phyloP scores from a whole-genome alignment of 768 basidiomycete genomes.

The Leccinum boreale region DNA sequence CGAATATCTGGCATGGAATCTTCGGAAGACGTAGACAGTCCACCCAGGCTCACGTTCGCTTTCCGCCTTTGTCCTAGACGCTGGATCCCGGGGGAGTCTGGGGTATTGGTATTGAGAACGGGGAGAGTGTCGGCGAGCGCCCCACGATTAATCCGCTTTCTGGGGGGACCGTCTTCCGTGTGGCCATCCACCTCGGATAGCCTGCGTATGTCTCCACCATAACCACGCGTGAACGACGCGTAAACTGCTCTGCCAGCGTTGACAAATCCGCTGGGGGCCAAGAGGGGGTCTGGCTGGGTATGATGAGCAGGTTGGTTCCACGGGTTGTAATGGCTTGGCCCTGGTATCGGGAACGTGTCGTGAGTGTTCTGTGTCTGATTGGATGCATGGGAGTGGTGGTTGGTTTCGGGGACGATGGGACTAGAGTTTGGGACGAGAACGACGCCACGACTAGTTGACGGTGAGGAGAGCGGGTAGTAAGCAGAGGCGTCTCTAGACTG shows the following conservation, averaged over 20 bases:
- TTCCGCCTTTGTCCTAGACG: constrained; percentile 49
- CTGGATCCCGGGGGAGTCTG: constrained; percentile 59
- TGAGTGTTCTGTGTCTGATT: constrained; percentile 34
- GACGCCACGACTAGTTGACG: constrained; percentile 38
- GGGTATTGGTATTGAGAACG: constrained; percentile 21
- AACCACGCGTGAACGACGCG: constrained; percentile 52
- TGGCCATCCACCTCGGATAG: constrained; percentile 37
- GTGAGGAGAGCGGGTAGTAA: neutral
- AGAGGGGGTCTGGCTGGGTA: constrained; percentile 50
- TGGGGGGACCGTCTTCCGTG: constrained; percentile 60
- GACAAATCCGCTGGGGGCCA: constrained; percentile 56
- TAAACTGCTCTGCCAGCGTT: constrained; percentile 39
- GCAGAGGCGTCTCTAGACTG: constrained; percentile 80
- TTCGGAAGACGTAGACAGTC: constrained; percentile 61
- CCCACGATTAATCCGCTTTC: constrained; percentile 66
- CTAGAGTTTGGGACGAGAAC: constrained; percentile 79
- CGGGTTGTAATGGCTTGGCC: constrained; percentile 33
- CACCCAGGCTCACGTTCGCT: constrained; percentile 35
- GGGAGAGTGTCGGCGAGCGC: constrained; percentile 34
- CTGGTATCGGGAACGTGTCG: constrained; percentile 45
- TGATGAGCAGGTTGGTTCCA: constrained; percentile 37
- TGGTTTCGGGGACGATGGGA: constrained; percentile 45
- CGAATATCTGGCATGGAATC: constrained; percentile 57
- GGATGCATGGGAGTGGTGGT: constrained; percentile 38
- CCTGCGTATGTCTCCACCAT: constrained; percentile 35